These are phyloP conservation scores for Imleria badia DNA, from an alignment of 768 basidiomycete species.

Conservation along the genomic window DNA sequence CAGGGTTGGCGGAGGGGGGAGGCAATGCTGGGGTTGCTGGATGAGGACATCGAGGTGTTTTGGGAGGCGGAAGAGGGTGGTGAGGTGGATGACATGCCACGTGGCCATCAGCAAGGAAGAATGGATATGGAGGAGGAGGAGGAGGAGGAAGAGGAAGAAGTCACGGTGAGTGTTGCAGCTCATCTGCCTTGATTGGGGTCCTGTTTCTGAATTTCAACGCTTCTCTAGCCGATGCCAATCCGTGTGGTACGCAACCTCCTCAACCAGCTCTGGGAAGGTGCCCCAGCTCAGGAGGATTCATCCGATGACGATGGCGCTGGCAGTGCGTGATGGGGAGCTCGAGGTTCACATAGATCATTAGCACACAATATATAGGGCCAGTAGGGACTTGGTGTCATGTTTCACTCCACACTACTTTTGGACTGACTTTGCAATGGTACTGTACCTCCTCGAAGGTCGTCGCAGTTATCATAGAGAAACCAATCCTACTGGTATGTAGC, in stretches of 20 bases:
- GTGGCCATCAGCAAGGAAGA: constrained; percentile 24
- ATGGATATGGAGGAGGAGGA: constrained; percentile 41
- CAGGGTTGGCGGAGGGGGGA: constrained; percentile 22
- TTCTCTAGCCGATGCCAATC: constrained; percentile 55
- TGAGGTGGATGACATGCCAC: constrained; percentile 20
- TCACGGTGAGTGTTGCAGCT: constrained; percentile 41
- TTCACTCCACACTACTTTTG: neutral
- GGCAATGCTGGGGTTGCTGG: constrained; percentile 47
- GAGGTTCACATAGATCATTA: neutral
- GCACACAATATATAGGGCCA: no score
- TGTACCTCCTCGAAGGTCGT: no score
- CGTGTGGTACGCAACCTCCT: constrained; percentile 59
- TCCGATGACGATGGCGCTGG: constrained; percentile 16
- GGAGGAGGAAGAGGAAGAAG: constrained; percentile 21
- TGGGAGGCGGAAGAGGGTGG: constrained; percentile 20
- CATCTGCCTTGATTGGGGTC: neutral
- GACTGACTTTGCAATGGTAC: no score
- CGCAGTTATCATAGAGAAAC: no score
- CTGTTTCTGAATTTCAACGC: neutral
- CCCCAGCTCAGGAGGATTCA: constrained; percentile 14
- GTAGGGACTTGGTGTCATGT: neutral
- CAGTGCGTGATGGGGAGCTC: neutral
- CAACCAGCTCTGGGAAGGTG: constrained; percentile 57
- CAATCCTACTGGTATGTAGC: no score
- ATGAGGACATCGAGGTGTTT: constrained; percentile 31